Base-by-base conservation (phyloP, 2,329 filamentous ascomycete genomes). In the Sporothrix sp. region DNA sequence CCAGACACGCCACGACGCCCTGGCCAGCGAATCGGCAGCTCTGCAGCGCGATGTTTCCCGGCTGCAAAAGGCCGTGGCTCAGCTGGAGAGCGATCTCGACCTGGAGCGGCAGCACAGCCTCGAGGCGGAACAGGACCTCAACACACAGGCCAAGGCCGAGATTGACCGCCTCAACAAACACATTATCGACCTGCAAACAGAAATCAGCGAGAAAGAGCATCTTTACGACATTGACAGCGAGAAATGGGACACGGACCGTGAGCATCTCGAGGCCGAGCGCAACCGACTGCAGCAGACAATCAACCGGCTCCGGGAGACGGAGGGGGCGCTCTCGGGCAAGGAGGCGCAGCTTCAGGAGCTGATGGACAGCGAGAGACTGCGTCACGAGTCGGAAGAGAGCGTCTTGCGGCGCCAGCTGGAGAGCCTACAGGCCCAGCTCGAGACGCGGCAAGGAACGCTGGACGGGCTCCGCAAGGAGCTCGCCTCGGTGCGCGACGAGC, bases 401-500 rank as follows among this genome's bases (percentile, higher is more conserved):
- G 68, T 82, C 7, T 70, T 95, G 46, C 78, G 72, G 54, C 75
- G 78, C n/a, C 86, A 93, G 62, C 79, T 95, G 47, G 78, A 84
- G 42, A 82, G 84, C 46, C 71, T 93, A 9, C 82, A 85, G 59
- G 75, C 80, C 43, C 85, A 88, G 52, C 72, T 93, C 11, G 75
- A 84, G 51, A 71, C 77, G 25, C 80, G 84, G 55, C 79, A 85
- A 60, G 69, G 74, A n/a, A 71, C 79, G 38, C 65, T 87, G 6
- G 84, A 84, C 16, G 76, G 78, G 45, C 70, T 85, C 23, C 78
- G 82, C 48, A 75, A 73, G 48, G 84, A 90, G 59, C 67, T 89
- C 3, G 78, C 82, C 2, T 67, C 71, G 7, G 75, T 82, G 8
- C 79, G 78, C 49, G 84, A 89, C 56, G 81, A 88, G 51, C 72